A percentile compares a stretch with the other conserved stretches of the same genome.
These are phyloP conservation scores for Trichoderma simmonsii DNA, from an alignment of 2,329 filamentous ascomycete genomes.

Conservation along the genomic window DNA sequence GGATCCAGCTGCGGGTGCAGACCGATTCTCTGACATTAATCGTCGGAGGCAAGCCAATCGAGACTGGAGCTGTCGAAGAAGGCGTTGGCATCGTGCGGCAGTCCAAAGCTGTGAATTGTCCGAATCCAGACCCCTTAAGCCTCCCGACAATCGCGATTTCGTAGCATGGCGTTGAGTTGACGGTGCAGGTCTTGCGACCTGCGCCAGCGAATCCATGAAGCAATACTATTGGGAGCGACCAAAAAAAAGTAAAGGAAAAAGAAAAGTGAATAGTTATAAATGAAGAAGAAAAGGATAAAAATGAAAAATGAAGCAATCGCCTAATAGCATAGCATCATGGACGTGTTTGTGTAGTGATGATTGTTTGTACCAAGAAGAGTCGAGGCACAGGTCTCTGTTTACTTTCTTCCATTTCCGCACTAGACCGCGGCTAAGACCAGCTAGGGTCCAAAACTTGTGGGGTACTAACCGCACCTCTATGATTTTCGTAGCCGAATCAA, in stretches of 20 bases:
- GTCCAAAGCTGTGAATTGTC: slow-evolving; percentile 41
- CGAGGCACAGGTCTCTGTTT: slow-evolving; percentile 26
- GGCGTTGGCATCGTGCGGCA: slow-evolving; percentile 44
- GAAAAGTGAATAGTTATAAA: not conserved
- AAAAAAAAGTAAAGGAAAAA: not conserved
- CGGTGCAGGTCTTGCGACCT: not conserved
- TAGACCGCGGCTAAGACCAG: slow-evolving; percentile 22
- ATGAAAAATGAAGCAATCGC: not conserved
- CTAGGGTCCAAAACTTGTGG: slow-evolving; percentile 7
- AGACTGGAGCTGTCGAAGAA: slow-evolving; percentile 46
- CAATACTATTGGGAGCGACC: not conserved
- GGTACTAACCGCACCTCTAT: not conserved
- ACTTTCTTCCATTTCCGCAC: slow-evolving; percentile 30
- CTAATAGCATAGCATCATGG: not conserved
- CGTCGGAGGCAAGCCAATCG: slow-evolving; percentile 41
- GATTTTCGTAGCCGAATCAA: not conserved
- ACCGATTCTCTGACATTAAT: slow-evolving; percentile 27
- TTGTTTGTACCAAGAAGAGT: not conserved
- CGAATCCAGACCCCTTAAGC: not conserved
- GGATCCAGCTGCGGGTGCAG: slow-evolving; percentile 12
- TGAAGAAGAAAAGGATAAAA: not conserved
- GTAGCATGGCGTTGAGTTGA: not conserved
- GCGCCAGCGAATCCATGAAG: slow-evolving; percentile 1
- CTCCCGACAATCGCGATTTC: not conserved
- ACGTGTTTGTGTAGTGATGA: not conserved